These are phyloP conservation scores for Manihot esculenta DNA, from an alignment of 441 rosid species.

Conservation along the genomic window DNA sequence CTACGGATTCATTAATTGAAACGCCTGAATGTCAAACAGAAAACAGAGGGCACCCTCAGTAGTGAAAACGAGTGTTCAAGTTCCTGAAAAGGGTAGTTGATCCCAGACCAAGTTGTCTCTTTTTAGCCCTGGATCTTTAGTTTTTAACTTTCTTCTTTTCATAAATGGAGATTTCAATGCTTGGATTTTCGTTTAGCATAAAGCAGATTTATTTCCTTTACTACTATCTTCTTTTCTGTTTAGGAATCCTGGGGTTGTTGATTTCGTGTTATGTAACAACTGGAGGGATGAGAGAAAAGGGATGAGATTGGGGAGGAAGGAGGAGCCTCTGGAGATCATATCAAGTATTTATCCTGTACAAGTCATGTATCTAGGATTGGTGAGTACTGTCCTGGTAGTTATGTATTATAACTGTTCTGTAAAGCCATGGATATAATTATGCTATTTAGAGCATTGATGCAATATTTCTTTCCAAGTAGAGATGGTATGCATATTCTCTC, in stretches of 20 bases:
- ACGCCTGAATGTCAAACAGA: constrained; percentile 7
- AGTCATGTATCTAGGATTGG: not conserved
- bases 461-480: not conserved
- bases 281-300: not conserved
- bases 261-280: not conserved
- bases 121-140: not conserved
- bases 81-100: constrained; percentile 5
- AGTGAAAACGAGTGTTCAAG: constrained; percentile 1
- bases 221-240: not conserved
- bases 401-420: not conserved
- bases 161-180: constrained; percentile 9
- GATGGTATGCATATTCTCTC: too few relatives aligned
- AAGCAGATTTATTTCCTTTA: not conserved
- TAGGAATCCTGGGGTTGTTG: not conserved
- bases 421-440: not conserved
- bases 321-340: not conserved
- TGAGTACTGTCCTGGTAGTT: not conserved
- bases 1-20: not conserved
- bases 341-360: not conserved
- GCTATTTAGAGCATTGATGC: not conserved
- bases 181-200: not conserved
- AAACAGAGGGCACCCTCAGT: not conserved
- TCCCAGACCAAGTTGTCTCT: not conserved
- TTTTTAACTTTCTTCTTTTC: not conserved
- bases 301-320: not conserved